phyloP scores from a whole-genome alignment of 306 rosid genomes.

The Vachellia collinsii region DNA sequence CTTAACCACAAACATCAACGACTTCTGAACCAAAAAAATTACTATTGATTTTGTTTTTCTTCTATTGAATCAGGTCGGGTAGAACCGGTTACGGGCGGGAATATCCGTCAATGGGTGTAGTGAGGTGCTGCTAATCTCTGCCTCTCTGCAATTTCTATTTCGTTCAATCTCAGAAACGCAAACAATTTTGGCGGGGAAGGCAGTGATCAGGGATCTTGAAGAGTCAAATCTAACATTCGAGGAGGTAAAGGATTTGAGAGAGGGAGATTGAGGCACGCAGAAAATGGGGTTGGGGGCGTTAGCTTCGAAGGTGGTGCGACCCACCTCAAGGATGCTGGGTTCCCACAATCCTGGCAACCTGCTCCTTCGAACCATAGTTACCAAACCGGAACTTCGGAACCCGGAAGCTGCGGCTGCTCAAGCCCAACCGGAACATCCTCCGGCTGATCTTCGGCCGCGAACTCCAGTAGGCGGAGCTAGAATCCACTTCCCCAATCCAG shows the following conservation, averaged over 20 bases:
- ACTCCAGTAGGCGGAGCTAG: conserved; percentile 78
- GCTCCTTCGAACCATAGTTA: conserved; percentile 64
- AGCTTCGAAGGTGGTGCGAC: conserved; percentile 70
- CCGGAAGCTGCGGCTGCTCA: conserved; percentile 71
- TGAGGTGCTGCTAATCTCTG: background rate
- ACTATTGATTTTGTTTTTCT: background rate
- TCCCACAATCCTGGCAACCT: conserved; percentile 49
- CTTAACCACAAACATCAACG: background rate
- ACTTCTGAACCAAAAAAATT: background rate
- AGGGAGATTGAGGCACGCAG: background rate
- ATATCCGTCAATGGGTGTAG: background rate
- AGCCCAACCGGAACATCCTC: conserved; percentile 53
- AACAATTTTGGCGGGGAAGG: background rate
- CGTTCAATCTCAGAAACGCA: background rate
- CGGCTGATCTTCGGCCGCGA: conserved; percentile 56
- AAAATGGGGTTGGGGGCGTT: conserved; percentile 53
- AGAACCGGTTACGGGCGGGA: background rate
- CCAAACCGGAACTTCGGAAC: conserved; percentile 75
- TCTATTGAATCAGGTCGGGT: background rate
- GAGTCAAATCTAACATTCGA: background rate
- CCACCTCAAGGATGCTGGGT: conserved; percentile 63
- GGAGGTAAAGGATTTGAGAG: background rate
- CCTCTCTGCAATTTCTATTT: background rate
- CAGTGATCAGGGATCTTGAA: background rate
- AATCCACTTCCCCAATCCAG: conserved; percentile 74